Percentiles rank a stretch among this genome's conserved stretches.
phyloP scores from a whole-genome alignment of 495 filamentous ascomycete genomes.

The Penicillium alfredii region DNA sequence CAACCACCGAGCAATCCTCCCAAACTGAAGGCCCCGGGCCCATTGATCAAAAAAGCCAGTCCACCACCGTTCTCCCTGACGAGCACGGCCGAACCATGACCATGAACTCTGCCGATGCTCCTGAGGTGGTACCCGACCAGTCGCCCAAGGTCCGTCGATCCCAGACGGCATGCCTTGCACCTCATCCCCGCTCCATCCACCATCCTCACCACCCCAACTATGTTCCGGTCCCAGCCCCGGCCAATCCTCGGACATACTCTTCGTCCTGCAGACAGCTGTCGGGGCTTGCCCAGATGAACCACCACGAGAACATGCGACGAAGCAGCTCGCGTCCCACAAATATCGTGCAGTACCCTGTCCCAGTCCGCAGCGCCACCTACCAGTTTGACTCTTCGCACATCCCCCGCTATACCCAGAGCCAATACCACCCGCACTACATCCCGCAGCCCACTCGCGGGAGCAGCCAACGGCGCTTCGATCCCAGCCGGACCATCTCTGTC shows the following conservation, averaged over 20 bases:
- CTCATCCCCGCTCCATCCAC: conserved; percentile 20
- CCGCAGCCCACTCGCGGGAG: conserved; percentile 14
- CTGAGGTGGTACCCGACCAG: conserved; percentile 28
- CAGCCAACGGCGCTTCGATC: conserved; percentile 19
- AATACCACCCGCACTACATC: conserved; percentile 20
- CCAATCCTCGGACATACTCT: conserved; percentile 14
- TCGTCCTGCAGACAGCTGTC: conserved; percentile 13
- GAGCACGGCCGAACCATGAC: conserved; percentile 27
- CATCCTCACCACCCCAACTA: conserved; percentile 30
- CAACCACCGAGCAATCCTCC: neutral
- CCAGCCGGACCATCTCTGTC: conserved; percentile 14
- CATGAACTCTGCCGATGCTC: conserved; percentile 37
- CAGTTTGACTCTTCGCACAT: conserved; percentile 25
- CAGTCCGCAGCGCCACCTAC: conserved; percentile 18
- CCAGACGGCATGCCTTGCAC: conserved; percentile 19
- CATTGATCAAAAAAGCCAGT: neutral
- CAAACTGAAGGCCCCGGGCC: too few species aligned
- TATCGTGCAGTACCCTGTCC: conserved; percentile 7
- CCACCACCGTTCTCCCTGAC: conserved; percentile 3
- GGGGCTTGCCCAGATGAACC: conserved; percentile 1
- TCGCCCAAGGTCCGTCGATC: conserved; percentile 27
- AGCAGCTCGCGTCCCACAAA: conserved; percentile 6
- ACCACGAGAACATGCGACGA: conserved; percentile 6
- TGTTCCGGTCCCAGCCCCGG: conserved; percentile 2
- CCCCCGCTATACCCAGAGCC: conserved; percentile 28